Conservation (phyloP, 2,329 filamentous ascomycete genomes). For the Cercospora brassicicola region DNA sequence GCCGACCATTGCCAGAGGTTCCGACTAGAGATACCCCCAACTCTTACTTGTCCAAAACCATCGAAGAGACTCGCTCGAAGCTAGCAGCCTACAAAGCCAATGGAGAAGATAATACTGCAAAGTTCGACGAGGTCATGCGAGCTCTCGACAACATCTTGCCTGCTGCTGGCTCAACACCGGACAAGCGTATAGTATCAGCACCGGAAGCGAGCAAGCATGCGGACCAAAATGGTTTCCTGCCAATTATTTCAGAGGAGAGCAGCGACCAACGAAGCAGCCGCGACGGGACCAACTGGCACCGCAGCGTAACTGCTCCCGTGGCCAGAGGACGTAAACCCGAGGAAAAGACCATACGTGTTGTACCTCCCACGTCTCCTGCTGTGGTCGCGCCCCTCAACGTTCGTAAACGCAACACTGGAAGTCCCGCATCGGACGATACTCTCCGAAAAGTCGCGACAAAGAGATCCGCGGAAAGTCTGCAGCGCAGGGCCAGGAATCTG, state of each 20-base stretch:
- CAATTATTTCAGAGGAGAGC: constrained; percentile 55
- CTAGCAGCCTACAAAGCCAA: constrained; percentile 54
- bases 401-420: constrained; percentile 49
- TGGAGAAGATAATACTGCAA: constrained; percentile 50
- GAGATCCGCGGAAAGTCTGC: constrained; percentile 26
- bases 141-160: constrained; percentile 41
- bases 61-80: constrained; percentile 59
- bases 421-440: constrained; percentile 27
- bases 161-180: constrained; percentile 20
- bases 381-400: constrained; percentile 57
- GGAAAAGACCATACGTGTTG: constrained; percentile 57
- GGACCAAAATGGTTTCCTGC: constrained; percentile 43
- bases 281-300: constrained; percentile 42
- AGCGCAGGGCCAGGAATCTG: constrained; percentile 19
- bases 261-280: constrained; percentile 31
- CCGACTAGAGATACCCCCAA: constrained; percentile 50
- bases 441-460: constrained; percentile 22
- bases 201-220: constrained; percentile 39
- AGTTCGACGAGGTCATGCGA: constrained; percentile 61
- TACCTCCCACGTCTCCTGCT: constrained; percentile 53
- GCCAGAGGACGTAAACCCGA: constrained; percentile 35
- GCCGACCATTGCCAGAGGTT: constrained; percentile 49
- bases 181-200: constrained; percentile 50
- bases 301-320: constrained; percentile 47
- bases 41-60: constrained; percentile 55